Conservation (phyloP, 768 basidiomycete species). For the Boletus sp. region DNA sequence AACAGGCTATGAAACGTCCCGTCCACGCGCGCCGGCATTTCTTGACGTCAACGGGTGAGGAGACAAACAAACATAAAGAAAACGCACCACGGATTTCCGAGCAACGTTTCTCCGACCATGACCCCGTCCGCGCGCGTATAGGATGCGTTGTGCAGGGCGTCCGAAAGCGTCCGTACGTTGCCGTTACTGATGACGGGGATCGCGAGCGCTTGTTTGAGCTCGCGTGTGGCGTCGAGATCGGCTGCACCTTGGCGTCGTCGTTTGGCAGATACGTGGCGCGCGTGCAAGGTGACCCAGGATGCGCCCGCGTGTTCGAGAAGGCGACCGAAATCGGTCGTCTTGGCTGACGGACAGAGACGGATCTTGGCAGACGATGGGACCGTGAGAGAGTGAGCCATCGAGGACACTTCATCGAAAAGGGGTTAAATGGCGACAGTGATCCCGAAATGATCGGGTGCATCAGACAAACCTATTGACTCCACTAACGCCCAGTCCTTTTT, state of each 20-base stretch:
- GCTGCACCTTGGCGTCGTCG: slow-evolving; percentile 72
- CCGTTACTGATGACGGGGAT: slow-evolving; percentile 77
- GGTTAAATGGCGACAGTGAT: background rate
- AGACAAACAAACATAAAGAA: background rate
- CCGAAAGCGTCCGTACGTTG: slow-evolving; percentile 62
- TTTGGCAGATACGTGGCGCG: slow-evolving; percentile 67
- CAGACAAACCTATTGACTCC: slow-evolving; percentile 53
- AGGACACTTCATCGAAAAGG: slow-evolving; percentile 45
- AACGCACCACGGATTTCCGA: slow-evolving; percentile 70
- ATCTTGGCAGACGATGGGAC: slow-evolving; percentile 70
- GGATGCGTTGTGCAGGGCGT: slow-evolving; percentile 52
- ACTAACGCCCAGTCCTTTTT: slow-evolving; percentile 73
- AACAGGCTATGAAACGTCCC: slow-evolving; percentile 55
- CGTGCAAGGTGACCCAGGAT: slow-evolving; percentile 72
- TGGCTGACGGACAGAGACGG: slow-evolving; percentile 49
- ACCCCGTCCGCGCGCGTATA: slow-evolving; percentile 67
- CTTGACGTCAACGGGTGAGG: background rate
- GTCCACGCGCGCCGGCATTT: background rate
- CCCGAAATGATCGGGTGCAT: background rate
- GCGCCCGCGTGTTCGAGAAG: slow-evolving; percentile 64
- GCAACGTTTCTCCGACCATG: slow-evolving; percentile 80
- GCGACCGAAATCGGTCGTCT: slow-evolving; percentile 56
- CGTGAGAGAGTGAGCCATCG: slow-evolving; percentile 59
- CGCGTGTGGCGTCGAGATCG: slow-evolving; percentile 58
- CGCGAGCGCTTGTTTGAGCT: slow-evolving; percentile 47